Conservation (phyloP, 352 stramenopile genomes). For the Phytophthora ramorum region DNA sequence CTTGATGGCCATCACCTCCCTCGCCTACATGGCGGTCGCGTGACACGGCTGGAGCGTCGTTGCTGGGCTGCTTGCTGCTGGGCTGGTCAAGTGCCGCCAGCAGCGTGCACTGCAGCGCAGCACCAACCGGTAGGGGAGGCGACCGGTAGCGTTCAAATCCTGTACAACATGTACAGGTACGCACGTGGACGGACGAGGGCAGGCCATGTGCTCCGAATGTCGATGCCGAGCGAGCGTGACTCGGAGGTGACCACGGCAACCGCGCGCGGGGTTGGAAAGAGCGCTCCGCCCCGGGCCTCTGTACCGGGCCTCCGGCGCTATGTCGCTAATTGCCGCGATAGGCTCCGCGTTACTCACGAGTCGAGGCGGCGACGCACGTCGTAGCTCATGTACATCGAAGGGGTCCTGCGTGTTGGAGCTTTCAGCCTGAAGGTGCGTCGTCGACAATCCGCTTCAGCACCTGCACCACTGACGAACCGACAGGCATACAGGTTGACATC, state of each 20-base stretch:
- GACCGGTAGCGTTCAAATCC: slow-evolving; percentile 7
- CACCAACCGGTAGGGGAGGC: too few relatives aligned
- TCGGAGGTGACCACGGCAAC: slow-evolving; percentile 10
- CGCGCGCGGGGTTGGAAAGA: slow-evolving; percentile 18
- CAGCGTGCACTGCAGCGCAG: background rate
- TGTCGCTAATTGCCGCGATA: slow-evolving; percentile 40
- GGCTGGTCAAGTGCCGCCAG: background rate
- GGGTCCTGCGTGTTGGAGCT: background rate
- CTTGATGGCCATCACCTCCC: background rate
- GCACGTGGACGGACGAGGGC: slow-evolving; percentile 25
- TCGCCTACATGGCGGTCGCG: background rate
- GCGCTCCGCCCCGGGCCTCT: slow-evolving; percentile 15
- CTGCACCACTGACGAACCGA: slow-evolving; percentile 1
- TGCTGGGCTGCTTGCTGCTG: background rate
- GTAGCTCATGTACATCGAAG: background rate
- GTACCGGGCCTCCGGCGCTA: slow-evolving; percentile 19
- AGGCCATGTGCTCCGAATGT: slow-evolving; percentile 23
- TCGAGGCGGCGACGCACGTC: background rate
- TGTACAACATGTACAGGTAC: background rate
- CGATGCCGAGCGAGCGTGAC: slow-evolving; percentile 6
- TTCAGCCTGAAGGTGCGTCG: slow-evolving; percentile 7
- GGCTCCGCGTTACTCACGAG: slow-evolving; percentile 39
- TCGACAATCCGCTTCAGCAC: slow-evolving; percentile 22
- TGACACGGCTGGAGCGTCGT: slow-evolving; percentile 1
- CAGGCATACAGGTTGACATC: background rate